Evolutionary conservation across 345 rosid species (phyloP).

Genomic region (Adansonia digitata): DNA sequence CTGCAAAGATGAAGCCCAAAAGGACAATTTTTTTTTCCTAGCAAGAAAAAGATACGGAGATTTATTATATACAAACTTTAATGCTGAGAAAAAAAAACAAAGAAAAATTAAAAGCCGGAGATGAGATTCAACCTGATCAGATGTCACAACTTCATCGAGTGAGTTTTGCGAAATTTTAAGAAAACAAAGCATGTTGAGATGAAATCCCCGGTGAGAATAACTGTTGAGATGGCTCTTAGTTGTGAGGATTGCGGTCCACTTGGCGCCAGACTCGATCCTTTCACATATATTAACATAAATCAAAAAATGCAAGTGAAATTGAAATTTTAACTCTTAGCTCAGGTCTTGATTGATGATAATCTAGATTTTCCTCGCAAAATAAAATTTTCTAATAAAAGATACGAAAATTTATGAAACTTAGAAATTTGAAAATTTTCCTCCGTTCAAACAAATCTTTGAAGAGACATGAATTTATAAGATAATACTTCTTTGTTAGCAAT

Average conservation of each 20-base stretch:
- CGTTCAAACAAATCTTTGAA: conserved; percentile 1
- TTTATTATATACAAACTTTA: neutral
- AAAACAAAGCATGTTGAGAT: conserved; percentile 68
- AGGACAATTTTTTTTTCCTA: neutral
- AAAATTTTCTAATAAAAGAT: too few species aligned
- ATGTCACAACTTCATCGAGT: conserved; percentile 45
- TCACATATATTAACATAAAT: conserved; percentile 8
- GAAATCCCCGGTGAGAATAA: conserved; percentile 84
- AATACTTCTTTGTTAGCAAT: too few species aligned
- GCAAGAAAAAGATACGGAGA: neutral
- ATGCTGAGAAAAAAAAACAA: too few species aligned
- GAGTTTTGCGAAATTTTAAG: conserved; percentile 82
- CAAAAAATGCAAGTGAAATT: neutral
- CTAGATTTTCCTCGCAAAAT: neutral
- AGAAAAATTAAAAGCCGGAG: conserved; percentile 8
- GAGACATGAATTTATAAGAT: too few species aligned
- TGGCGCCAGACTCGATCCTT: conserved; percentile 49
- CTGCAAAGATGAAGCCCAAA: conserved; percentile 34
- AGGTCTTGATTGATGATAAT: neutral
- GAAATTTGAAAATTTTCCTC: neutral
- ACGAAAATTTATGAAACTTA: neutral
- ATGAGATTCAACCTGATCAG: conserved; percentile 51
- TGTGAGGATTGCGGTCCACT: conserved; percentile 55
- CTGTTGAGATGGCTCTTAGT: conserved; percentile 61
- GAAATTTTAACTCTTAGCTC: neutral